Evolutionary conservation across 176 grass and related monocot species (phyloP), one percentile per base, ranked within the genome.

Genomic region (Cocos nucifera): DNA sequence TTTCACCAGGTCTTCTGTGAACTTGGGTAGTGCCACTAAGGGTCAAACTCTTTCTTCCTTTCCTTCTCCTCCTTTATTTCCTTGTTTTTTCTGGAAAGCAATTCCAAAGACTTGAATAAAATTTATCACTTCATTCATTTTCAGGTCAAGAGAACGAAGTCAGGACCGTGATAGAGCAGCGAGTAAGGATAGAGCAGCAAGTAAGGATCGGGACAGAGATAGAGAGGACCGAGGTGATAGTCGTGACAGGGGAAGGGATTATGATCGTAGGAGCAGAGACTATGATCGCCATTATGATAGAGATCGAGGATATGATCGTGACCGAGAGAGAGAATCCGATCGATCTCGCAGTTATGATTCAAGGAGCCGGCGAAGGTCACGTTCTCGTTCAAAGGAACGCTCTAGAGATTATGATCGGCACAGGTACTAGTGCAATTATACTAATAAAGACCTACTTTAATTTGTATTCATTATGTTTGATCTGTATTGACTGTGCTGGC

Each of bases 91-190:
- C 4, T 3, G 5, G 22, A 10, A 8, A 12, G 19, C 22, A 50
- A 57, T n/a, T 25, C 16, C 18, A 32, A 2, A 56, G 19, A 57
- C 8, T 24, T 17, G 6, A 17, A n/a, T 48, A 17, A 49, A 49
- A 25, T 15, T 8, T 58, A 15, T n/a, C 20, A 12, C n/a, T 15
- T 4, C 4, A 30, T 69, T 26, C 3, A 12, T 49, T 20, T 25
- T 69, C 39, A 69, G 67, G 54, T 69, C 67, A 9, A 69, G 23
- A 69, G 67, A 69, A 58, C 54, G 15, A 20, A 69, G 53, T 26
- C 30, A 10, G 19, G 54, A 69, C 4, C 32, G 0, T 49, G 67
- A 57, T 12, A 50, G 32, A 21, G 54, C 54, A 58, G 14, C 32
- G 24, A 58, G 53, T 19, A 69, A 54, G 7, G 67, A 69, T 58